Evolutionary conservation across 805 yeast species (phyloP).

Genomic region (Yarrowia sp.): DNA sequence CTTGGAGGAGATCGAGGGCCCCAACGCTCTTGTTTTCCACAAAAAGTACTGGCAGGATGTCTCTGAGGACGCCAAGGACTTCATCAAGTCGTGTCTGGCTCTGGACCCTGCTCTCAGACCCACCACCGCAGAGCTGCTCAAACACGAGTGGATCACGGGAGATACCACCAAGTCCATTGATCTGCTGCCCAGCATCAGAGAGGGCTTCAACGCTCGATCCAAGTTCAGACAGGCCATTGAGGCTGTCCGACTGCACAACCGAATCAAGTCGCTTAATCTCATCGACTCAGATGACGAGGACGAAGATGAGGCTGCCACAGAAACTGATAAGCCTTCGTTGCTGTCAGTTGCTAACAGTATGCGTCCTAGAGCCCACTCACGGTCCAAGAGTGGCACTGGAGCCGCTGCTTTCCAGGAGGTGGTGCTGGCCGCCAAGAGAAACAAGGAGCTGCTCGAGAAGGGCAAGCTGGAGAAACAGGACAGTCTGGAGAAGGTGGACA

Average conservation of each 20-base stretch:
- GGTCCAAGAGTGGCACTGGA: constrained; percentile 6
- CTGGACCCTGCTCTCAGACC: constrained; percentile 67
- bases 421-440: constrained; percentile 63
- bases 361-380: constrained; percentile 18
- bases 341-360: constrained; percentile 2
- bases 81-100: constrained; percentile 68
- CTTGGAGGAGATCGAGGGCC: constrained; percentile 70
- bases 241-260: constrained; percentile 75
- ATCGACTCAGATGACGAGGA: constrained; percentile 50
- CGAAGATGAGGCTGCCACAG: constrained; percentile 45
- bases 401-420: constrained; percentile 55
- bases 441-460: constrained; percentile 45
- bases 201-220: constrained; percentile 77
- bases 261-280: constrained; percentile 65
- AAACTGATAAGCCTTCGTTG: not conserved
- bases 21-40: constrained; percentile 79
- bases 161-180: constrained; percentile 55
- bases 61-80: constrained; percentile 74
- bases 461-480: constrained; percentile 5
- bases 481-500: not conserved
- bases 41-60: constrained; percentile 82
- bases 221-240: constrained; percentile 85
- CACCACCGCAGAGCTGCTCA: constrained; percentile 60
- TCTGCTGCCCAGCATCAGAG: constrained; percentile 75
- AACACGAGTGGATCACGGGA: constrained; percentile 69